Conservation (phyloP, 768 basidiomycete species). For the Kondoa subrosea region DNA sequence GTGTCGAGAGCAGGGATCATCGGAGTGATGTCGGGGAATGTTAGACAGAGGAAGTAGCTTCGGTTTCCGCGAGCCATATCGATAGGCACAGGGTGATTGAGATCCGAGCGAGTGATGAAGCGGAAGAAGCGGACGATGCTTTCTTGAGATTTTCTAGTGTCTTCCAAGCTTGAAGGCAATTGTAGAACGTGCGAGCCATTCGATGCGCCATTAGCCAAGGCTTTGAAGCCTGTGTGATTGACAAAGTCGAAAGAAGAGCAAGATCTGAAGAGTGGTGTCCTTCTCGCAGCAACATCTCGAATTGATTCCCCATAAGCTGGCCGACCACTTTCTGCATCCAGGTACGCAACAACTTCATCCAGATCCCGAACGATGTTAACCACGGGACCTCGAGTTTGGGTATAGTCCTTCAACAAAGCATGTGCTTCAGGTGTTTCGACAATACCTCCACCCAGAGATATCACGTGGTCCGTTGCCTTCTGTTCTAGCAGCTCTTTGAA, state of each 20-base stretch:
- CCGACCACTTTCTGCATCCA: constrained; percentile 54
- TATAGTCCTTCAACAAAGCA: constrained; percentile 51
- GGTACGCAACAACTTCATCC: constrained; percentile 57
- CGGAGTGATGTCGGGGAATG: constrained; percentile 68
- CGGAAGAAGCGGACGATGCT: constrained; percentile 74
- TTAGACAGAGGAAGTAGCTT: constrained; percentile 85
- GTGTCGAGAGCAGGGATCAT: constrained; percentile 53
- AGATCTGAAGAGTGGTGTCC: constrained; percentile 71
- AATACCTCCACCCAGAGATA: constrained; percentile 86
- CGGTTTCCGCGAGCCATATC: constrained; percentile 35
- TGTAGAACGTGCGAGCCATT: constrained; percentile 19
- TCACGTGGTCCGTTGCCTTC: constrained; percentile 47
- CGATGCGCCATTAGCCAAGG: constrained; percentile 9
- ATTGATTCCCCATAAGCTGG: constrained; percentile 81
- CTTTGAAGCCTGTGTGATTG: constrained; percentile 41
- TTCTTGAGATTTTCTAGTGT: constrained; percentile 26
- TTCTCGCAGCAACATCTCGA: constrained; percentile 61
- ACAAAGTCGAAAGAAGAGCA: constrained; percentile 67
- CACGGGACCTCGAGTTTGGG: constrained; percentile 41
- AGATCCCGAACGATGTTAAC: constrained; percentile 63
- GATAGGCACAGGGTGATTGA: constrained; percentile 36
- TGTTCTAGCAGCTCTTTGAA: constrained; percentile 50
- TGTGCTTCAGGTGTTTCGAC: constrained; percentile 69
- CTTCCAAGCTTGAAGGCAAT: constrained; percentile 11
- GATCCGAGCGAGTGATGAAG: constrained; percentile 56